A percentile compares a stretch with the other conserved stretches of the same genome.
Conservation (phyloP, 1,284 basidiomycete species). For the Sphagnurus paluster region DNA sequence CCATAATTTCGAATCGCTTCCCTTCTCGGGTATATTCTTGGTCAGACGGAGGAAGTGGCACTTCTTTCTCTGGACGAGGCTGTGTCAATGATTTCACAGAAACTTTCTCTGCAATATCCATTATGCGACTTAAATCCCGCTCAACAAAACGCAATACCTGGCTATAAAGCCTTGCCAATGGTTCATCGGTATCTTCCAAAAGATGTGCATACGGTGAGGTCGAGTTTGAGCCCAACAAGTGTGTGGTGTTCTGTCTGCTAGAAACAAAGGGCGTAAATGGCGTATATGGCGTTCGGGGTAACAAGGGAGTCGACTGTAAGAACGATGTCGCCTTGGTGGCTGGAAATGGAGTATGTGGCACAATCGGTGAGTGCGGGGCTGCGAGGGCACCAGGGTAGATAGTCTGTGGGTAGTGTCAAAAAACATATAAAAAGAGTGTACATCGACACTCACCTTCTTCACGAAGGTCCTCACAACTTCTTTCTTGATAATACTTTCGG, state of each 20-base stretch:
- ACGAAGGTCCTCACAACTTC: slow-evolving; percentile 75
- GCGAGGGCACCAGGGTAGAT: slow-evolving; percentile 70
- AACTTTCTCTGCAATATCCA: slow-evolving; percentile 75
- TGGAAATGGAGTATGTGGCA: slow-evolving; percentile 70
- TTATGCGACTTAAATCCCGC: slow-evolving; percentile 66
- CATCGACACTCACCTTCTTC: slow-evolving; percentile 55
- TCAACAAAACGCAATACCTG: slow-evolving; percentile 81
- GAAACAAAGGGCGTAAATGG: slow-evolving; percentile 68
- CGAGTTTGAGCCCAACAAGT: slow-evolving; percentile 22
- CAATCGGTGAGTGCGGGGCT: slow-evolving; percentile 69
- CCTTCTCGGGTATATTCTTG: slow-evolving; percentile 24
- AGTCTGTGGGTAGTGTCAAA: slow-evolving; percentile 44
- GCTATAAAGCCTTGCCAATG: slow-evolving; percentile 78
- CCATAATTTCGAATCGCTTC: slow-evolving; percentile 76
- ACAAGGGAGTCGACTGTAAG: slow-evolving; percentile 30
- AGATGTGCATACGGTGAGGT: slow-evolving; percentile 45
- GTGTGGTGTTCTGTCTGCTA: slow-evolving; percentile 45
- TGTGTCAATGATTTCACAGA: slow-evolving; percentile 45
- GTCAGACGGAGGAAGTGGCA: slow-evolving; percentile 3
- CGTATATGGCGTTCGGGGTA: slow-evolving; percentile 66
- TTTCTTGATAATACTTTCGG: slow-evolving; percentile 79
- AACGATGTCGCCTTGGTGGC: slow-evolving; percentile 27
- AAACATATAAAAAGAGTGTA: not conserved
- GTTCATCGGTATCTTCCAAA: slow-evolving; percentile 62
- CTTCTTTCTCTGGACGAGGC: slow-evolving; percentile 22